phyloP scores from a whole-genome alignment of 371 early-diverging fungal species.

The Furculomyces boomerangus region DNA sequence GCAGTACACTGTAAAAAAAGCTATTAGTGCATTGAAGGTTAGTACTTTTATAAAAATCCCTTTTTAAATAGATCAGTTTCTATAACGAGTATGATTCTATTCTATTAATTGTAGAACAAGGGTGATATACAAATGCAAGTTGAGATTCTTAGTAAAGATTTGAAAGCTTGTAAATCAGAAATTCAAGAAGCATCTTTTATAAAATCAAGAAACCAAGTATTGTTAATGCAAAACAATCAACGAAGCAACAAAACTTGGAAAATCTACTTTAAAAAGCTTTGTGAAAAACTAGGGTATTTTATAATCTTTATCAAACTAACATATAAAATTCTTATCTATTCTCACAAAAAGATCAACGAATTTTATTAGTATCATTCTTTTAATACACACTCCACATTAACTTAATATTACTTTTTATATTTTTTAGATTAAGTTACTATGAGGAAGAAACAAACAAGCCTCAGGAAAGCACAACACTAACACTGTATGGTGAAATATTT shows the following conservation, averaged over 20 bases:
- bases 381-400: neutral
- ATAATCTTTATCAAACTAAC: neutral
- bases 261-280: neutral
- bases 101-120: neutral
- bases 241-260: neutral
- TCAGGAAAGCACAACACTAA: neutral
- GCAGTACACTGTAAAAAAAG: neutral
- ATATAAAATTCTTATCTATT: neutral
- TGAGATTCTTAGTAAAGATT: neutral
- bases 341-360: neutral
- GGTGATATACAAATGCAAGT: neutral
- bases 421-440: neutral
- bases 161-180: neutral
- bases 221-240: neutral
- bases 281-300: neutral
- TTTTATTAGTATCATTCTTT: neutral
- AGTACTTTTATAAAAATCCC: neutral
- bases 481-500: neutral
- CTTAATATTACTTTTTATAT: neutral
- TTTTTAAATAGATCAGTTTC: neutral
- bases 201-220: neutral
- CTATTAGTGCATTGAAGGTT: neutral
- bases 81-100: neutral
- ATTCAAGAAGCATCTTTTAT: neutral
- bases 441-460: neutral